Percentiles rank a stretch among this genome's conserved stretches.
Evolutionary conservation across 1,139 yeast genomes (phyloP).

Genomic region (Entelexis sorbosivorans): DNA sequence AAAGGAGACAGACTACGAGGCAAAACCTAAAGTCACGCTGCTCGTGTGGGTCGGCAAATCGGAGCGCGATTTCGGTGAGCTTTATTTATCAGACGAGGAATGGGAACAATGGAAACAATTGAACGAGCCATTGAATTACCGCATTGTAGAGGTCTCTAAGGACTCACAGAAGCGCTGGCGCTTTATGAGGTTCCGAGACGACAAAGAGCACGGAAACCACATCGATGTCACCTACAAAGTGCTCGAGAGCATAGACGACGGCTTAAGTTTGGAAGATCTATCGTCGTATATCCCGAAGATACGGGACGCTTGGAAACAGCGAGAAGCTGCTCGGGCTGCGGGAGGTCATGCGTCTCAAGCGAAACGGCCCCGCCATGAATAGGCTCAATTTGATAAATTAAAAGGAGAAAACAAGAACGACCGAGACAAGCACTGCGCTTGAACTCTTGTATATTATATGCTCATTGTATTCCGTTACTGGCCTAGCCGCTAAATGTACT

Average conservation of each 20-base stretch:
- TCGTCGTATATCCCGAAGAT: constrained; percentile 40
- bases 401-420: too few relatives aligned
- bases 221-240: constrained; percentile 69
- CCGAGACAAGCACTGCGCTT: too few relatives aligned
- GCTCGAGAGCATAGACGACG: constrained; percentile 71
- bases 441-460: too few relatives aligned
- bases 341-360: not conserved
- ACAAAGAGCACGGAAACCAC: constrained; percentile 81
- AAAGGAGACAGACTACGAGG: constrained; percentile 66
- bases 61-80: constrained; percentile 56
- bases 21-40: constrained; percentile 56
- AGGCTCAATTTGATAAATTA: not conserved
- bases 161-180: constrained; percentile 64
- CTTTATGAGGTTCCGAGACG: constrained; percentile 81
- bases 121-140: constrained; percentile 76
- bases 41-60: constrained; percentile 73
- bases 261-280: constrained; percentile 70
- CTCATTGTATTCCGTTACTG: too few relatives aligned
- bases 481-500: too few relatives aligned
- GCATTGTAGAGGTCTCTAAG: constrained; percentile 73
- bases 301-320: constrained; percentile 39
- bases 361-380: constrained; percentile 1
- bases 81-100: constrained; percentile 56
- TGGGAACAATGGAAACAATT: constrained; percentile 67
- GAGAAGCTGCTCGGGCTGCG: constrained; percentile 24